Evolutionary conservation across 2,329 filamentous ascomycete species (phyloP).

Genomic region (Neonectria hederae): DNA sequence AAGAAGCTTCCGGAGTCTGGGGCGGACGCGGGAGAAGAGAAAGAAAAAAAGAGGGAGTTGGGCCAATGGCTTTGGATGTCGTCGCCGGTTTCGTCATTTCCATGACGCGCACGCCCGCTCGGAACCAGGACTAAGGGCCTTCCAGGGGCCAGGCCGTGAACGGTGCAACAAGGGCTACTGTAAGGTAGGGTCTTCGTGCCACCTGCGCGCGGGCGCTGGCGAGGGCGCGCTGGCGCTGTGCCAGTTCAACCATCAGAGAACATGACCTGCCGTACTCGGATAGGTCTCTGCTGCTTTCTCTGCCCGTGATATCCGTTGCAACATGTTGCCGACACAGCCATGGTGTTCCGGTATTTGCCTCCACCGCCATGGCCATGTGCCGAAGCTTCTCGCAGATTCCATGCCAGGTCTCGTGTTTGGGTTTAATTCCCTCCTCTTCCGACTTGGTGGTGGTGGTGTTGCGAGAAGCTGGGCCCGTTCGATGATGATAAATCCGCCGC

Average conservation of each 20-base stretch:
- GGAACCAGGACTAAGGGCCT: neutral
- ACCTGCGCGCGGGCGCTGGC: constrained; percentile 2
- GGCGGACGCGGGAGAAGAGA: constrained; percentile 3
- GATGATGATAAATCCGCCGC: constrained; percentile 22
- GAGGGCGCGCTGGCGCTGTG: neutral
- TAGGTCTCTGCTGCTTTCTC: neutral
- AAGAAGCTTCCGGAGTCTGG: constrained; percentile 22
- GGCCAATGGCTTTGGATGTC: constrained; percentile 7
- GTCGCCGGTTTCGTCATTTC: constrained; percentile 17
- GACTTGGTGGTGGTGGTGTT: neutral
- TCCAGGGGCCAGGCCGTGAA: constrained; percentile 16
- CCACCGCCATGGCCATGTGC: neutral
- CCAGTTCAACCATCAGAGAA: neutral
- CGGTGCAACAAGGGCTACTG: neutral
- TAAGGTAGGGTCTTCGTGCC: neutral
- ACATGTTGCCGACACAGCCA: constrained; percentile 2
- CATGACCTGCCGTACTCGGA: constrained; percentile 4
- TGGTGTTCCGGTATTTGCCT: neutral
- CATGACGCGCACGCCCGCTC: constrained; percentile 23
- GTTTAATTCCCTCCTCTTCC: neutral
- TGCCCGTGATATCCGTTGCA: neutral
- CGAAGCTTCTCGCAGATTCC: constrained; percentile 4
- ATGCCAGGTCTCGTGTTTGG: neutral
- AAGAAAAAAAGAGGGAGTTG: neutral
- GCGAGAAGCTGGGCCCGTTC: neutral